phyloP scores from a whole-genome alignment of 2,329 filamentous ascomycete species.

The Colletotrichum liriopes region DNA sequence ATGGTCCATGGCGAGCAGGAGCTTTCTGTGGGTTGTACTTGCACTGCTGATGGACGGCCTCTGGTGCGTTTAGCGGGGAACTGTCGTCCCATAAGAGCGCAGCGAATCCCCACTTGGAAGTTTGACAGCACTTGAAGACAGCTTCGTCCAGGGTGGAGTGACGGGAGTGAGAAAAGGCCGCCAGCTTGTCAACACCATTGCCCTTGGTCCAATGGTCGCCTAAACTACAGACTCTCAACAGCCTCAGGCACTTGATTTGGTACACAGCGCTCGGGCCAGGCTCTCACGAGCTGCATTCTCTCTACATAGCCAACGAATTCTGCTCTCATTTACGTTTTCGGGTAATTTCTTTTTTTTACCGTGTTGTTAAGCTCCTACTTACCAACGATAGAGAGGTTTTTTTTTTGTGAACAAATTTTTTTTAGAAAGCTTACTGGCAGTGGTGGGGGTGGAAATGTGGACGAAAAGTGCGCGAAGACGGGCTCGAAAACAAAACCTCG shows the following conservation, averaged over 20 bases:
- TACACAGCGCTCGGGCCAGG: background rate
- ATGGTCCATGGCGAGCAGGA: background rate
- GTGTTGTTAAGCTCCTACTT: background rate
- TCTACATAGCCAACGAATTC: background rate
- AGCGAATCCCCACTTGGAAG: background rate
- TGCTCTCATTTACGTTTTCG: slow-evolving; percentile 43
- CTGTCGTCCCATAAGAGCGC: background rate
- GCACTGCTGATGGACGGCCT: background rate
- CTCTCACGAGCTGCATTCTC: background rate
- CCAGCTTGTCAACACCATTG: background rate
- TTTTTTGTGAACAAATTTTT: no score
- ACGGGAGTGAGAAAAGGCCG: background rate
- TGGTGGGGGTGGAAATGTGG: background rate
- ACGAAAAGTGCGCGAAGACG: background rate
- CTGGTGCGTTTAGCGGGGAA: slow-evolving; percentile 7
- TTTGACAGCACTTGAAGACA: slow-evolving; percentile 4
- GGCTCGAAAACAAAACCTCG: slow-evolving; percentile 1
- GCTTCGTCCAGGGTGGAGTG: background rate
- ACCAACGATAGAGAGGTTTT: no score
- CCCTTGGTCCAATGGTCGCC: no score
- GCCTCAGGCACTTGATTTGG: background rate
- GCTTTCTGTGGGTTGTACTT: background rate
- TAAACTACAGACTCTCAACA: no score
- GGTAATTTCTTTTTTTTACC: slow-evolving; percentile 57
- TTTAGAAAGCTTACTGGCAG: background rate